Percentiles rank a stretch among this genome's conserved stretches.
Conservation (phyloP, 2,329 filamentous ascomycete species). For the Claviceps monticola region DNA sequence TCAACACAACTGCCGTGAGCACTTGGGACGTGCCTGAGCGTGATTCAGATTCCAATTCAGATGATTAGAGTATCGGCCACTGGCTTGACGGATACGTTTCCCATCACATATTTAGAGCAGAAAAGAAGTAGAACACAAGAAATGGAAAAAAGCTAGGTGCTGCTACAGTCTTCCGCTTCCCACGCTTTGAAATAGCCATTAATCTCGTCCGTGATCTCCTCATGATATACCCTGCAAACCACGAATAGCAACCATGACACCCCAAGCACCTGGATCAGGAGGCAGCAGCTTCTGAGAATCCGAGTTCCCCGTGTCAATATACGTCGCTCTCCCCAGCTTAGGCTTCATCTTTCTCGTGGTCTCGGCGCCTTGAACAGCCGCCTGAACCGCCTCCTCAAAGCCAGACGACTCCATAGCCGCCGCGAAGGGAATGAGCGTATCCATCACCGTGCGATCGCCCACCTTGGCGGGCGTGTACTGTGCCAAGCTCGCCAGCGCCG, state of each 20-base stretch:
- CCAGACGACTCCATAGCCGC: conserved; percentile 31
- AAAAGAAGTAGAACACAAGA: no score
- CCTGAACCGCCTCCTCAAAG: conserved; percentile 42
- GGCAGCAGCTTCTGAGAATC: conserved; percentile 37
- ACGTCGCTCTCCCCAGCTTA: conserved; percentile 52
- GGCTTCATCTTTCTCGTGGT: conserved; percentile 52
- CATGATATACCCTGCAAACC: conserved; percentile 15
- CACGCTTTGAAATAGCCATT: no score
- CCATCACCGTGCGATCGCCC: conserved; percentile 44
- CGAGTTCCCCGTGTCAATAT: conserved; percentile 43
- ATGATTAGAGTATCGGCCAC: no score
- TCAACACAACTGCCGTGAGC: no score
- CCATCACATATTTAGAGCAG: no score
- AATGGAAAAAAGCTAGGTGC: neutral
- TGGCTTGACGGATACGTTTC: no score
- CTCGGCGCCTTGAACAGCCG: conserved; percentile 46
- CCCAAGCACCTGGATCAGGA: conserved; percentile 58
- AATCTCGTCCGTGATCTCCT: no score
- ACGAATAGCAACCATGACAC: conserved; percentile 43
- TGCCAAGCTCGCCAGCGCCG: conserved; percentile 31
- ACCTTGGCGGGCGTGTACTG: conserved; percentile 41
- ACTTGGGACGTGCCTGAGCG: no score
- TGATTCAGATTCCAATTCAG: no score
- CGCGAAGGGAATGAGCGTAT: conserved; percentile 40
- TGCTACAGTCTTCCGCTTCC: neutral